Evolutionary conservation across 2,329 filamentous ascomycete species (phyloP), one percentile per base, ranked within the genome.

Genomic region (Colletotrichum lentis): DNA sequence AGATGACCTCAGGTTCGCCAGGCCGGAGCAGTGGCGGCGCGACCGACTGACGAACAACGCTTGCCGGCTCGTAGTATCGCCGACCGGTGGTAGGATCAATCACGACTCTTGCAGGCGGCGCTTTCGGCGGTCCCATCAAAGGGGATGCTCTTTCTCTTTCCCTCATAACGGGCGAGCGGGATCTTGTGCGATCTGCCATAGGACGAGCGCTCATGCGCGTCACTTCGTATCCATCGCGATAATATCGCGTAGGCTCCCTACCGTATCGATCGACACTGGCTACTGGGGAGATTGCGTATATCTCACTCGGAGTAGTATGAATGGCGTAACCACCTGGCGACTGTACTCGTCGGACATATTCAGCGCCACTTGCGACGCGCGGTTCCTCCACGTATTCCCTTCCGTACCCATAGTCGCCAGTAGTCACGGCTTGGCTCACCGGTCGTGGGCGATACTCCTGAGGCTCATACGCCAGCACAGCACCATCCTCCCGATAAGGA

Each of bases 11-110:
- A 27, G 83, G 79, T 37, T 89, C 87, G 18, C 82, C 24, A 76
- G 75, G 43, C 76, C 75, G 55, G 14, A 64, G 58, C 39, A 18
- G 31, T n/a, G 84, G 80, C 47, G 86, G 83, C 5, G 84, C 85
- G 18, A 85, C 81, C 8, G 87, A 88, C 57, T 86, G 85, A 54
- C 85, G 80, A 22, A 83, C 74, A 20, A 82, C 70, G 24, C 82
- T 72, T 27, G 77, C 72, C 31, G 87, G 86, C 72, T 90, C 87
- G 68, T 85, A 77, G 79, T 94, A 97, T 76, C 93, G 89, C 76
- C 92, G 92, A 47, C 94, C 94, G 77, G 90, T 92, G 70, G 92
- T 88, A 5, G 67, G 64, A 78, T 97, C 94, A 62, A 96, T 84
- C 41, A 97, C 84, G 70, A 97, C 90, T 69, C 90, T 88, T 63